Evolutionary conservation across 352 stramenopile genomes (phyloP), one percentile per base, ranked within the genome.

Genomic region (Thalassiosira hispida): DNA sequence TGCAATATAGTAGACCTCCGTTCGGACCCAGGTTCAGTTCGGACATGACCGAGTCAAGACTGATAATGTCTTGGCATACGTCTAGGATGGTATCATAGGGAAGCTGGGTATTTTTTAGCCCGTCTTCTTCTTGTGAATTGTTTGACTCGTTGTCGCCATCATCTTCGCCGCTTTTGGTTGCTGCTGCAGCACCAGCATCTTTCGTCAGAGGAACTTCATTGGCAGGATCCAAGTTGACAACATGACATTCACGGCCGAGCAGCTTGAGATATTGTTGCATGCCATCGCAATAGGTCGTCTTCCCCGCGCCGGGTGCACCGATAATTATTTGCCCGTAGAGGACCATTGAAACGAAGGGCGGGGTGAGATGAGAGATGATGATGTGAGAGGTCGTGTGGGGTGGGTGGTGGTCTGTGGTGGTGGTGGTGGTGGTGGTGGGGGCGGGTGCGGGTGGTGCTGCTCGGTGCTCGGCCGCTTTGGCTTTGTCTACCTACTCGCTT

Each of bases 1-100:
- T 98, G 88, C 97, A 99, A 88, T 98, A 99, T 12, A 99, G 90
- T 12, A 99, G 90, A 0, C 95, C 97, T 12, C 98, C 98, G 80
- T 99, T 99, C 0, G 98, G 97, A 20, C 98, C 98, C 57, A 99
- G 95, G 77, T 95, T 92, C 7, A 99, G 90, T 71, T 98, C 94
- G 71, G 98, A 94, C 96, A 99, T 98, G 35, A 99, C 97, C 49
- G 97, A 95, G 72, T 98, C 94, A 8, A 99, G 89, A 47, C 95
- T 97, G 49, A 99, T 98, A 31, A 99, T 83, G 69, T 98, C 84
- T 62, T 88, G 60, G 38, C 75, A 87, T 1, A 92, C 88, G 94
- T 85, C 96, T 89, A 88, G 71, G 6, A 92, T 79, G 2, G 81
- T 71, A 62, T 91, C 79, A 51, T 98, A 98, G 35, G 97, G 95